phyloP scores from a whole-genome alignment of 805 yeast genomes.

The Yarrowia deformans region DNA sequence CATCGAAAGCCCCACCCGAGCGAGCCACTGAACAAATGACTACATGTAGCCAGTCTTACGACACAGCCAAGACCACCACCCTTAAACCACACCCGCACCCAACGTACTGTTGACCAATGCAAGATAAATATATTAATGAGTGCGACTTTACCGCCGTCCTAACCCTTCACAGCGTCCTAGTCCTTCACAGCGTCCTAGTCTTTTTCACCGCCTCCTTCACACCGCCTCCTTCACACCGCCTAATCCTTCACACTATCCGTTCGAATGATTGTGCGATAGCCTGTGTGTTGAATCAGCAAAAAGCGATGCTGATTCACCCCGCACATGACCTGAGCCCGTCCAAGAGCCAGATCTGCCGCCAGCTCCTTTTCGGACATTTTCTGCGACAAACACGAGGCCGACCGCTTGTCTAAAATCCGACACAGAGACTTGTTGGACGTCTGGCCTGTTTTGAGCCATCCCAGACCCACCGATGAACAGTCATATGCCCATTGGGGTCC shows the following conservation, averaged over 20 bases:
- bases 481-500: constrained; percentile 6
- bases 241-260: background rate
- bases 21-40: no score
- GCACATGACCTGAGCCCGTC: constrained; percentile 16
- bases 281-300: constrained; percentile 9
- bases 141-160: no score
- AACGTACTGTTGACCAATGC: no score
- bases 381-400: background rate
- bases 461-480: constrained; percentile 8
- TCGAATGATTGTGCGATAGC: background rate
- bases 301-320: constrained; percentile 9
- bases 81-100: no score
- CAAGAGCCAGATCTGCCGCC: constrained; percentile 8
- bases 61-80: no score
- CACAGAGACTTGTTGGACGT: constrained; percentile 2
- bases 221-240: no score
- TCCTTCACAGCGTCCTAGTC: no score
- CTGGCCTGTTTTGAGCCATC: constrained; percentile 25
- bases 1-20: no score
- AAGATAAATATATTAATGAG: no score
- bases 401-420: background rate
- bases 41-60: no score
- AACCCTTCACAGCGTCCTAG: no score
- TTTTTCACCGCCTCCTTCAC: no score
- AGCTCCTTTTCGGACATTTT: constrained; percentile 4